Base-by-base conservation (phyloP, 352 stramenopile genomes). In the Phytophthora citrophthora region DNA sequence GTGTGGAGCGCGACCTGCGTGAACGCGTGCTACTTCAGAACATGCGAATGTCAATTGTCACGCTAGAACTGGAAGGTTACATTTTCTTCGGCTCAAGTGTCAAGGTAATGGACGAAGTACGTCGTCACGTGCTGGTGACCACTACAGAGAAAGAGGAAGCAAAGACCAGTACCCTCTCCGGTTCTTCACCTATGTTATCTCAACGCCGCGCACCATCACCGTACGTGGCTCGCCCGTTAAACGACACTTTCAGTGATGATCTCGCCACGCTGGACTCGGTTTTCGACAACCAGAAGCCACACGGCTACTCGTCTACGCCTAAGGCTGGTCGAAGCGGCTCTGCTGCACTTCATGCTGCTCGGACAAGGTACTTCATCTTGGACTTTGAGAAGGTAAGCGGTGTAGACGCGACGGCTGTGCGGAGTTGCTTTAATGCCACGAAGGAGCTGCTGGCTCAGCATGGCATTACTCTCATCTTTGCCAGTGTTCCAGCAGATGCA, bases 351-450 rank as follows among this genome's bases (percentile, higher is more conserved):
- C 83, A 87, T 47, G 84, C 87, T 0, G 71, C 87, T 65, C 86
- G 85, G 49, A 96, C 88, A 18, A 74, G 81, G 15, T 95, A 93
- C 66, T 91, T 97, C 61, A 93, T 97, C 49, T 60, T 96, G 20
- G 89, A 97, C 70, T 97, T 97, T 74, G 83, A 92, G 23, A 86
- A 85, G 31, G 90, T 97, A 18, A 90, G 86, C 24, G 90, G 90
- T 16, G 92, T 97, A n/a, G 90, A 97, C 45, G 88, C 87, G 5
- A 97, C 90, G 16, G 88, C 90, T 10, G 86, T 95, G 27, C 81
- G 87, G n/a, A 93, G 77, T 11, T 94, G 87, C 62, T 95, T 96
- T 72, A 89, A 93, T 46, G 86, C 82, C 36, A 96, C 83, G 46
- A 93, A 94, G 68, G 86, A 94, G 41, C 56, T 96, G 12, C 64